Conservation (phyloP, 345 rosid species). For the Viola odorata region DNA sequence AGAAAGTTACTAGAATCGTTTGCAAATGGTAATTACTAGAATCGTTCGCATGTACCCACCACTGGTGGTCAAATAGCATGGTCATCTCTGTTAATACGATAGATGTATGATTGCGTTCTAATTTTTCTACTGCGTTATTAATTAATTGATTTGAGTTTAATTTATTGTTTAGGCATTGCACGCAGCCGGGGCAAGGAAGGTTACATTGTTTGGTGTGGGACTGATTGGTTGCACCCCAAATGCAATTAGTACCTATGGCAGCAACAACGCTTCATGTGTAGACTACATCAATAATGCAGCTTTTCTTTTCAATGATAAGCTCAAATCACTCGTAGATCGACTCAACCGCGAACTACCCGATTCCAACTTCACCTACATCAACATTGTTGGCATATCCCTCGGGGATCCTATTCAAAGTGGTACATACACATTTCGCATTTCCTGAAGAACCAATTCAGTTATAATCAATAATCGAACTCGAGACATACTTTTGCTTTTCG, state of each 20-base stretch:
- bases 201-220: constrained; percentile 26
- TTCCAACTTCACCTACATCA: constrained; percentile 17
- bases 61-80: too few relatives aligned
- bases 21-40: too few relatives aligned
- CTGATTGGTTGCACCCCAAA: constrained; percentile 29
- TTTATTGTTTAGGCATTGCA: constrained; percentile 18
- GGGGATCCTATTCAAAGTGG: neutral
- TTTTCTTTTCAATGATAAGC: constrained; percentile 18
- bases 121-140: neutral
- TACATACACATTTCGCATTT: neutral
- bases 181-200: constrained; percentile 26
- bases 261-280: constrained; percentile 23
- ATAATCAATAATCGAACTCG: too few relatives aligned
- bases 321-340: constrained; percentile 14
- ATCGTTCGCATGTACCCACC: too few relatives aligned
- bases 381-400: neutral
- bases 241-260: constrained; percentile 9
- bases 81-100: too few relatives aligned
- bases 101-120: too few relatives aligned
- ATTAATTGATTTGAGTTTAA: neutral
- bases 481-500: too few relatives aligned
- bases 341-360: constrained; percentile 11
- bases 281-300: constrained; percentile 28
- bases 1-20: too few relatives aligned
- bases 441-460: neutral